Base-by-base conservation (phyloP, 2,329 filamentous ascomycete genomes). In the Clonostachys rhizophaga region DNA sequence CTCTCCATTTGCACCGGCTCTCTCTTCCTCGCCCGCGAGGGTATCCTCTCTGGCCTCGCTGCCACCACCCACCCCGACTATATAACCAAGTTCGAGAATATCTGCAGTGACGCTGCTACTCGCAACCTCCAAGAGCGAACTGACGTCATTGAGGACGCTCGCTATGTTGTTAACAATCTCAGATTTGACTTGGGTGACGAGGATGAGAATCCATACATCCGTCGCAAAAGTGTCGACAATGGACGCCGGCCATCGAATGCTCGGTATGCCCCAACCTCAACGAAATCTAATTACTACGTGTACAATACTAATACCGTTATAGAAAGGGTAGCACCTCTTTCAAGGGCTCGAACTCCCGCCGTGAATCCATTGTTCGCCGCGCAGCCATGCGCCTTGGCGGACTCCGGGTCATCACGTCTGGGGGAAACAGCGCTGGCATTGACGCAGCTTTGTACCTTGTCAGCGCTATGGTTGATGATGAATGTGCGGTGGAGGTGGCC, bases 111-210 rank as follows among this genome's bases (percentile, higher is more conserved):
- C 54, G 81, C 83, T 43, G 80, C 86, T 42, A 80, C 81, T 49
- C 76, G 83, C 52, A 83, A 88, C 64, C 74, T 87, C 55, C 79
- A 82, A 48, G 86, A 91, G 71, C 84, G 87, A 61, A 90, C 87
- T 58, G 88, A 94, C 60, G 86, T 94, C 53, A 79, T 92, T 60
- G 88, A 94, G 61, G 85, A 89, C 53, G 77, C 78, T 60, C 80
- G 89, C 60, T 95, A 94, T 63, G 89, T 95, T 17, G 89, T 95
- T 65, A 95, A 95, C 76, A 94, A 95, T 69, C 84, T 91, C 50
- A 86, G 89, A 56, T 95, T 92, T 65, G 89, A 94, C 58, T 74
- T 94, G 55, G 86, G 86, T 50, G 83, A 91, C 60, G 82, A 87
- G 60, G 87, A 91, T 52, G 85, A 91, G 67, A 92, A 89, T 67